Base-by-base conservation (phyloP, 495 filamentous ascomycete genomes). In the Penicillium verhagenii region DNA sequence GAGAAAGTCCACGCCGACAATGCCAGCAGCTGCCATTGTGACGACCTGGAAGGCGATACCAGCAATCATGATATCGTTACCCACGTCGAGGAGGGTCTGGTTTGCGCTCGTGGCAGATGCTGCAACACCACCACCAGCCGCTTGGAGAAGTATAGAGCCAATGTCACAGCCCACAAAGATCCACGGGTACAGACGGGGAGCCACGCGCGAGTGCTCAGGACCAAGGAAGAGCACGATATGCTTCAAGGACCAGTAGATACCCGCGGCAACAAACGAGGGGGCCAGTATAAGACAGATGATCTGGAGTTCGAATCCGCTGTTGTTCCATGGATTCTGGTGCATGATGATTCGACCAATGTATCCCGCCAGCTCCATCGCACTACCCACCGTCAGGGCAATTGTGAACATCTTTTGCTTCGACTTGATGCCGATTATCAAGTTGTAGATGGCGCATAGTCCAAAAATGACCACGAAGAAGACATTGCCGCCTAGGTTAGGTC, bases 1-100 rank as follows among this genome's bases (percentile, higher is more conserved):
- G 48, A 69, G 80, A 55, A 82, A 87, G 28, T 82, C 74, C 26
- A 66, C 42, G 16, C 63, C 77, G 8, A 81, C 48, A 10, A 67
- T 7, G 10, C 80, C 83, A 62, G 86, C 88, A 19, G 78, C 68
- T 26, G 71, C 57, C 67, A 89, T 73, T 4, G 86, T 87, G 4
- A 72, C 75, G 26, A 86, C 86, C 76, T 91, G 87, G 67, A 84
- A 81, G 9, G 80, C 73, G 56, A 91, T 86, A 61, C 87, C 87
- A 9, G 85, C 79, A 43, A 91, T 83, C 62, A 88, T 89, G 50
- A 86, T 79, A 57, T 86, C 66, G 67, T 88, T 84, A 44, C 54
- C 74, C 52, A 42, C 72, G 67, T 62, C 54, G 5, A 64, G 49
- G 43, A 66, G 50, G 0, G 45, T 16, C 24, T 46, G 23, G 16